These are phyloP conservation scores for Penicillium dipodomyicola DNA, from an alignment of 495 filamentous ascomycete species.

Conservation along the genomic window DNA sequence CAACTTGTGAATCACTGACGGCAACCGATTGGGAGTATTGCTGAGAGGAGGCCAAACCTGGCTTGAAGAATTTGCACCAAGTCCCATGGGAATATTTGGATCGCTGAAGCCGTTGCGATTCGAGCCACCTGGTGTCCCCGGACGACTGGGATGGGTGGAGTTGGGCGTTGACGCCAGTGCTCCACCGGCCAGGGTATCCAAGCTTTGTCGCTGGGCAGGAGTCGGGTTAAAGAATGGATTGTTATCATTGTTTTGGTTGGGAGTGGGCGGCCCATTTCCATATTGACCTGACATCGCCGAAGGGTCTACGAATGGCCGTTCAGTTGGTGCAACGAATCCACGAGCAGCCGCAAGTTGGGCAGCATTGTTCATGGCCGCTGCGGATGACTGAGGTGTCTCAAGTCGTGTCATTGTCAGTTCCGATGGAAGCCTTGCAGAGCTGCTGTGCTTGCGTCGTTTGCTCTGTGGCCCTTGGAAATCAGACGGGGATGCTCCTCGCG, in stretches of 20 bases:
- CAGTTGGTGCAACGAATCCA: constrained; percentile 45
- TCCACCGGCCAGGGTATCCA: constrained; percentile 56
- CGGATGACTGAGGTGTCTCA: constrained; percentile 51
- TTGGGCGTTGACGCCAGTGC: constrained; percentile 64
- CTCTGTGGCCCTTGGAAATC: constrained; percentile 56
- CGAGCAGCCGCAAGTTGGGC: constrained; percentile 42
- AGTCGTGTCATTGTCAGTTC: constrained; percentile 78
- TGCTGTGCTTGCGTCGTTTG: constrained; percentile 76
- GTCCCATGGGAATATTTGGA: constrained; percentile 28
- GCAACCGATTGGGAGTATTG: constrained; percentile 41
- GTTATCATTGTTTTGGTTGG: constrained; percentile 52
- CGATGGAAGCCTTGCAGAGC: constrained; percentile 61
- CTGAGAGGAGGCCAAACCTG: constrained; percentile 43
- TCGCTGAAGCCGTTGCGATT: constrained; percentile 49
- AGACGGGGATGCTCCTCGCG: constrained; percentile 67
- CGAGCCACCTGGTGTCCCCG: constrained; percentile 40
- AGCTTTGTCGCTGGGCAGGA: constrained; percentile 47
- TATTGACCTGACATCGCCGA: constrained; percentile 51
- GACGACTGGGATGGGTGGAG: constrained; percentile 58
- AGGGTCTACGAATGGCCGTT: constrained; percentile 47
- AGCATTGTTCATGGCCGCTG: constrained; percentile 32
- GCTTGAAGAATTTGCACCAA: constrained; percentile 35
- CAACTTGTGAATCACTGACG: constrained; percentile 69
- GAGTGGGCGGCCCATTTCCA: constrained; percentile 60
- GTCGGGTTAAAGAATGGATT: constrained; percentile 51